Evolutionary conservation across 805 yeast species (phyloP).

Genomic region (Priceomyces melissophilus): DNA sequence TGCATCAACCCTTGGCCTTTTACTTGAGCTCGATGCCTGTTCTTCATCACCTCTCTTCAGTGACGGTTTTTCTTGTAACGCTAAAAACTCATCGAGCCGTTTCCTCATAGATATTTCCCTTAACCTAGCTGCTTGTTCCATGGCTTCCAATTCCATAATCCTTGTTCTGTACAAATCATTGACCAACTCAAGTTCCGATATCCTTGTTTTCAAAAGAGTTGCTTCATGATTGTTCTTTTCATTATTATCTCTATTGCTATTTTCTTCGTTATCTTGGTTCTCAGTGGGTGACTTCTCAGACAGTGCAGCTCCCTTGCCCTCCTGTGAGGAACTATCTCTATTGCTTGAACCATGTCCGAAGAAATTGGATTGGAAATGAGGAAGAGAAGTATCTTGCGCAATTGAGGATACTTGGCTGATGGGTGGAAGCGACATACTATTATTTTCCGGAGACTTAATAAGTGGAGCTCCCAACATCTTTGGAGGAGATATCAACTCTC

Average conservation of each 20-base stretch:
- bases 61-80: slow-evolving; percentile 20
- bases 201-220: slow-evolving; percentile 61
- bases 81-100: slow-evolving; percentile 44
- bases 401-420: slow-evolving; percentile 20
- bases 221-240: slow-evolving; percentile 23
- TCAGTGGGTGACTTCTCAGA: slow-evolving; percentile 7
- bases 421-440: slow-evolving; percentile 22
- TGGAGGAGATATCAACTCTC: slow-evolving; percentile 8
- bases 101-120: slow-evolving; percentile 47
- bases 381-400: slow-evolving; percentile 19
- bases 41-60: slow-evolving; percentile 23
- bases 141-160: slow-evolving; percentile 75
- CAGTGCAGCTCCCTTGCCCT: neutral
- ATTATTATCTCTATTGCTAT: slow-evolving; percentile 5
- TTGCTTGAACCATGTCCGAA: slow-evolving; percentile 5
- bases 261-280: slow-evolving; percentile 11
- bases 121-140: slow-evolving; percentile 53
- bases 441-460: slow-evolving; percentile 10
- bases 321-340: slow-evolving; percentile 5
- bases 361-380: slow-evolving; percentile 21
- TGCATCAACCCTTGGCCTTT: slow-evolving; percentile 12
- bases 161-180: slow-evolving; percentile 84
- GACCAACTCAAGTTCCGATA: slow-evolving; percentile 84
- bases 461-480: slow-evolving; percentile 21
- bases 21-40: slow-evolving; percentile 7